Conservation (phyloP, 305 asterid species). For the Petunia hybrid region DNA sequence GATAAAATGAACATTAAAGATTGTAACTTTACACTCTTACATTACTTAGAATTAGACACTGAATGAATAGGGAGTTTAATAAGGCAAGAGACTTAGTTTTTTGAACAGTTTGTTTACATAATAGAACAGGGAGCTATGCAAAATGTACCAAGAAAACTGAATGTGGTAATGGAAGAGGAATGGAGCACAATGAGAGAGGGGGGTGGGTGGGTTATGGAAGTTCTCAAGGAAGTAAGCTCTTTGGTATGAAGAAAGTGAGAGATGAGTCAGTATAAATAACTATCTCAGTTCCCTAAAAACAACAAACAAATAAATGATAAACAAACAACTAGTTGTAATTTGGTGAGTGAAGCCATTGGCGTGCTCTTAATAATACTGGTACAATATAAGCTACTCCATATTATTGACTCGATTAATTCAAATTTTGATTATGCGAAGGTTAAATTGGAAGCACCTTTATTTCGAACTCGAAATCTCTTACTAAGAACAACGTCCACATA, state of each 20-base stretch:
- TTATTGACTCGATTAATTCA: no score
- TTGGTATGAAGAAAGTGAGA: slow-evolving; percentile 55
- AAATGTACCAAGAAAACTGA: slow-evolving; percentile 40
- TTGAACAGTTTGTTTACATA: slow-evolving; percentile 34
- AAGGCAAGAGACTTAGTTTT: slow-evolving; percentile 33
- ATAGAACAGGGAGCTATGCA: not conserved
- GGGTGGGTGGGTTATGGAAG: slow-evolving; percentile 30
- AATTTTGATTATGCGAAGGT: no score
- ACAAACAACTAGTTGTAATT: slow-evolving; percentile 15
- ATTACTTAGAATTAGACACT: slow-evolving; percentile 43
- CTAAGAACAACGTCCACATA: no score
- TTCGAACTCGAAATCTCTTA: no score
- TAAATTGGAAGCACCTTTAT: no score
- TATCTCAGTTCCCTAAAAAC: slow-evolving; percentile 40
- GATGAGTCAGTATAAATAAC: slow-evolving; percentile 65
- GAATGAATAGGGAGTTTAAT: slow-evolving; percentile 33
- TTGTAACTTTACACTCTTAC: slow-evolving; percentile 46
- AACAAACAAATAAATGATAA: slow-evolving; percentile 36
- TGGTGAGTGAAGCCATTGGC: slow-evolving; percentile 5
- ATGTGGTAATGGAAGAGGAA: slow-evolving; percentile 41
- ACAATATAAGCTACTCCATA: not conserved
- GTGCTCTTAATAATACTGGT: not conserved
- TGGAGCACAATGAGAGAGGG: slow-evolving; percentile 33
- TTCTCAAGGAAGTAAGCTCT: slow-evolving; percentile 41
- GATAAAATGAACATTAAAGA: slow-evolving; percentile 50